Conservation (phyloP, 305 asterid genomes). For the Fraxinus albicans region DNA sequence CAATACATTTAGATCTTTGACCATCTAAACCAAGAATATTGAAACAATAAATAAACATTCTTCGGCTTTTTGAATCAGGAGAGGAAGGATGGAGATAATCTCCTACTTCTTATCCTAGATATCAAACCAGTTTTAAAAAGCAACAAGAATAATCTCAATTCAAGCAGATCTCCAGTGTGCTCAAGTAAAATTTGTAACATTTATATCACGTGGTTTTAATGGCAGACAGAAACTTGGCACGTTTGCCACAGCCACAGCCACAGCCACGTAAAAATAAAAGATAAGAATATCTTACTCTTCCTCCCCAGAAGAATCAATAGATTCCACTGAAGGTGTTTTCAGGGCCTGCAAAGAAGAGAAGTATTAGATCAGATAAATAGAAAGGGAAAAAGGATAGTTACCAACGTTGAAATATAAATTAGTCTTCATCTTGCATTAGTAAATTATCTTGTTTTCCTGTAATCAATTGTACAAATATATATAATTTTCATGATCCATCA, state of each 20-base stretch:
- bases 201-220: background rate
- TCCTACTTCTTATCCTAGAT: background rate
- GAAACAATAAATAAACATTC: background rate
- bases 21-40: background rate
- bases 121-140: background rate
- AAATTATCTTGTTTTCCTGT: background rate
- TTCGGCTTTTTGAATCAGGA: background rate
- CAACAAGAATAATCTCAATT: constrained; percentile 2
- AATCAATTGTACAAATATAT: background rate
- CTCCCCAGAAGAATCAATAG: constrained; percentile 92
- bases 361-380: constrained; percentile 22
- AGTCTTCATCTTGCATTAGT: constrained; percentile 6
- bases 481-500: constrained; percentile 8
- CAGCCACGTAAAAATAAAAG: constrained; percentile 20
- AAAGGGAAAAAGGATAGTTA: constrained; percentile 6
- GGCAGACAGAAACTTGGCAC: background rate
- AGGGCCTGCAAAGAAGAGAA: constrained; percentile 55
- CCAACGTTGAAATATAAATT: background rate
- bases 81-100: background rate
- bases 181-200: background rate
- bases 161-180: background rate
- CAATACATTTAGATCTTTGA: background rate
- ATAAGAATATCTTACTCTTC: constrained; percentile 79
- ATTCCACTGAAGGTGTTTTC: constrained; percentile 74
- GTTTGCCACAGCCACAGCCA: constrained; percentile 21